Percentiles rank a stretch among this genome's conserved stretches.
These are phyloP conservation scores for Cutaneotrichosporon curvatum DNA, from an alignment of 1,284 basidiomycete genomes.

Conservation along the genomic window DNA sequence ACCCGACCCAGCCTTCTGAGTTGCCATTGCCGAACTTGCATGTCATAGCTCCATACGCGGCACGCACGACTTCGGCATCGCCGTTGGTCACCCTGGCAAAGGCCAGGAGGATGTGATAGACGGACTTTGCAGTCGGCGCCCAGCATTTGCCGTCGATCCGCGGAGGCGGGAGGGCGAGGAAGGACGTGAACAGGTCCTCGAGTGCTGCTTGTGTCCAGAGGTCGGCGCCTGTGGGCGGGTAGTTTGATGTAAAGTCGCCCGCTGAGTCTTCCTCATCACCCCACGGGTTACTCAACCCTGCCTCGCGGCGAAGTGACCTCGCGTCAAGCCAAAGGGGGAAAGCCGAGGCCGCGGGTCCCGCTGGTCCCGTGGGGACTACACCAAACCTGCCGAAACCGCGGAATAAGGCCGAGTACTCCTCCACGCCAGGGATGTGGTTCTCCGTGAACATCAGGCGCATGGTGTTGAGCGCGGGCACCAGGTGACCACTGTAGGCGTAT, in stretches of 20 bases:
- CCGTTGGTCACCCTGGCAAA: constrained; percentile 32
- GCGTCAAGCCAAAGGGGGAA: constrained; percentile 11
- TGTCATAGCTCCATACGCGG: constrained; percentile 30
- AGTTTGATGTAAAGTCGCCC: constrained; percentile 8
- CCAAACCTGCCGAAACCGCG: constrained; percentile 60
- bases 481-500: constrained; percentile 62
- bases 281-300: constrained; percentile 7
- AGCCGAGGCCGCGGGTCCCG: constrained; percentile 9
- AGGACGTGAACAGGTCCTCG: constrained; percentile 26
- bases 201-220: constrained; percentile 28
- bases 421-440: constrained; percentile 21
- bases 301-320: not conserved
- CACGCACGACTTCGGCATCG: constrained; percentile 24
- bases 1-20: constrained; percentile 30
- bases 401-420: constrained; percentile 62
- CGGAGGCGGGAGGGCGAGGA: constrained; percentile 19
- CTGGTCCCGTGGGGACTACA: constrained; percentile 10
- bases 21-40: constrained; percentile 36
- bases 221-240: not conserved
- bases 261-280: not conserved
- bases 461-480: constrained; percentile 54
- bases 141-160: not conserved
- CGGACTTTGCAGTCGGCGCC: constrained; percentile 27
- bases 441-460: constrained; percentile 64
- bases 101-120: constrained; percentile 35